These are phyloP conservation scores for Citrus inodora DNA, from an alignment of 345 rosid species.

Conservation along the genomic window DNA sequence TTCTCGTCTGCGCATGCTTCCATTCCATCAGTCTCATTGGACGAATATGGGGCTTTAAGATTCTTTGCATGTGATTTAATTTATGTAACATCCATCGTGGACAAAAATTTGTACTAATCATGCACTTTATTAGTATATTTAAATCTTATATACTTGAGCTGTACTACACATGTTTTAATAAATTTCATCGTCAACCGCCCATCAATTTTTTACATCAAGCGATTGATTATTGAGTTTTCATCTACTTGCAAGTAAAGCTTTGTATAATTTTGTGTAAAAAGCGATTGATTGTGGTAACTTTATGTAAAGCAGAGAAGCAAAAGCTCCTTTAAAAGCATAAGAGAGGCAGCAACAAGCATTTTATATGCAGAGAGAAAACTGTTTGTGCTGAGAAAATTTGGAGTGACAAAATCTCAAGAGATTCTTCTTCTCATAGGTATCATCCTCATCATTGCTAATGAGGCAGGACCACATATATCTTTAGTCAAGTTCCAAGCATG, in stretches of 20 bases:
- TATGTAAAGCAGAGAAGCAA: conserved; percentile 26
- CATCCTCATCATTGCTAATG: conserved; percentile 21
- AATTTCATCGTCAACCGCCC: neutral
- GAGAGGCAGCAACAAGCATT: conserved; percentile 1
- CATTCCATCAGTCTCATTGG: conserved; percentile 1
- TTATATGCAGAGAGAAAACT: neutral
- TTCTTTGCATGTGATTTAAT: conserved; percentile 11
- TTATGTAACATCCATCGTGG: neutral
- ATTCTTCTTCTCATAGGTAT: conserved; percentile 13
- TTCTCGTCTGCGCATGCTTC: conserved; percentile 43
- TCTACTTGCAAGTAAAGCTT: neutral
- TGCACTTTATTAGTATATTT: neutral
- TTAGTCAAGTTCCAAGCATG: conserved; percentile 12
- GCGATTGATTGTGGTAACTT: conserved; percentile 12
- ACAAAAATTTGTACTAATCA: conserved; percentile 1
- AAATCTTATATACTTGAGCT: conserved; percentile 5
- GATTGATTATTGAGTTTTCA: neutral
- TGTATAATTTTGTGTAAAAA: neutral
- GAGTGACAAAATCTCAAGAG: conserved; percentile 6
- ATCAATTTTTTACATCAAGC: neutral
- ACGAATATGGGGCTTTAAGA: conserved; percentile 6
- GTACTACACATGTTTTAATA: neutral
- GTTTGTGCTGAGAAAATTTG: neutral
- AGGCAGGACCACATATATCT: conserved; percentile 24
- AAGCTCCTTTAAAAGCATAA: conserved; percentile 19